phyloP scores from a whole-genome alignment of 1,139 yeast genomes.

The Geotrichum histeridarum region DNA sequence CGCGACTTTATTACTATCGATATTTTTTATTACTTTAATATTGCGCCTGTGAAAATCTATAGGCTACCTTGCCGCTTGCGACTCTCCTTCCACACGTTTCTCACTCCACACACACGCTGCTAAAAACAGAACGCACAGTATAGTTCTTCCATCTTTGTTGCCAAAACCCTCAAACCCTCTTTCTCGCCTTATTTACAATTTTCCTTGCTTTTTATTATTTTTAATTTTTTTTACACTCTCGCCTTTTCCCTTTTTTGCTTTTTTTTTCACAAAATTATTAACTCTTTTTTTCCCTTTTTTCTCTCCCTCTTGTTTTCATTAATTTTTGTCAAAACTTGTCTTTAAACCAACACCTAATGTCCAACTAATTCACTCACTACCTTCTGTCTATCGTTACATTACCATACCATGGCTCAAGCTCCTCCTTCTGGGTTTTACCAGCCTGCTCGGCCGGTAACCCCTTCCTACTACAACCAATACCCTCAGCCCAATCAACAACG shows the following conservation, averaged over 20 bases:
- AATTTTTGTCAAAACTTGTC: neutral
- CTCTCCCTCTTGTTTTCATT: neutral
- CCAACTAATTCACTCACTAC: constrained; percentile 11
- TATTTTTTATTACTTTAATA: too few species aligned
- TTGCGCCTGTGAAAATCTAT: too few species aligned
- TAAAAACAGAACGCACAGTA: neutral
- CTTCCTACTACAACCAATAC: constrained; percentile 6
- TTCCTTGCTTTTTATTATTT: neutral
- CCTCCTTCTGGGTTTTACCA: constrained; percentile 12
- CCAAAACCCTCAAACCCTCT: constrained; percentile 1
- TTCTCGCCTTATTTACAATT: neutral
- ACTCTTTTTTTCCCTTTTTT: neutral
- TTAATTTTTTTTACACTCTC: neutral
- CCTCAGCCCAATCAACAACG: constrained; percentile 10
- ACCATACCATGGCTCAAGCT: constrained; percentile 17
- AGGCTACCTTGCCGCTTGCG: too few species aligned
- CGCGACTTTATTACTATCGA: too few species aligned
- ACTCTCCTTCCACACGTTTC: constrained; percentile 1
- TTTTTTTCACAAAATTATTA: neutral
- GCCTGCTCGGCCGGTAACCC: constrained; percentile 8
- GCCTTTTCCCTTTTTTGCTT: neutral
- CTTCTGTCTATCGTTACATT: constrained; percentile 4
- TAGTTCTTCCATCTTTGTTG: neutral
- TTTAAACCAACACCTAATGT: constrained; percentile 4
- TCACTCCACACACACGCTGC: neutral